Conservation (phyloP, 139 green algal genomes). For the Tetraselmis chui region DNA sequence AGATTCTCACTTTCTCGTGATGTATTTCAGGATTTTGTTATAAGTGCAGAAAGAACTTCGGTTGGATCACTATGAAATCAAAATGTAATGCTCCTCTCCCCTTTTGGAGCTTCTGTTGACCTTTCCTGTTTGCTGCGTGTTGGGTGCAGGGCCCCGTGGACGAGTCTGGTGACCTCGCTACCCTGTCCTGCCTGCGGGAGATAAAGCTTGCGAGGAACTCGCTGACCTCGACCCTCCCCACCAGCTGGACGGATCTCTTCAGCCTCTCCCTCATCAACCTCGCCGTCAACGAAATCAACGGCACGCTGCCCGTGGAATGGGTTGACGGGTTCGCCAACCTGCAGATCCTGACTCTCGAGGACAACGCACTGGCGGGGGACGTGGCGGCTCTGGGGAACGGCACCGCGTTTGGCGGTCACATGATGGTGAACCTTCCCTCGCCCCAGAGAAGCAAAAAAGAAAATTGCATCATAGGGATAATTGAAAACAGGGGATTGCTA, state of each 20-base stretch:
- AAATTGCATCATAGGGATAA: not conserved
- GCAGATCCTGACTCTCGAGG: not conserved
- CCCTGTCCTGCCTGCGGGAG: not conserved
- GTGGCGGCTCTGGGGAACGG: not conserved
- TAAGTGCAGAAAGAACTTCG: too few species aligned
- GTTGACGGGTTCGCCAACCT: not conserved
- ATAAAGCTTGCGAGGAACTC: not conserved
- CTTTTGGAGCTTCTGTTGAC: too few species aligned
- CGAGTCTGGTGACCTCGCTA: not conserved
- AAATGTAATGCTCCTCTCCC: not conserved
- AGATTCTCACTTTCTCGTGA: not conserved
- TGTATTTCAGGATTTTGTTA: too few species aligned
- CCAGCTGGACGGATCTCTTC: not conserved
- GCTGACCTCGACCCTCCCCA: not conserved
- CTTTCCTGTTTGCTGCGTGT: too few species aligned
- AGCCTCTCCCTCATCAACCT: not conserved
- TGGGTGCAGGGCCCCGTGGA: not conserved
- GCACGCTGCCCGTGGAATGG: not conserved
- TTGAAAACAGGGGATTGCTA: not conserved
- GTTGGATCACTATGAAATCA: too few species aligned
- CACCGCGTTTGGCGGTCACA: not conserved
- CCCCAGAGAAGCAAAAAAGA: not conserved
- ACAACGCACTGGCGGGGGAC: not conserved
- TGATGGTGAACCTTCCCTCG: not conserved
- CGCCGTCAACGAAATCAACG: not conserved